phyloP scores from a whole-genome alignment of 768 basidiomycete species.

The Phanerochaete sordida region DNA sequence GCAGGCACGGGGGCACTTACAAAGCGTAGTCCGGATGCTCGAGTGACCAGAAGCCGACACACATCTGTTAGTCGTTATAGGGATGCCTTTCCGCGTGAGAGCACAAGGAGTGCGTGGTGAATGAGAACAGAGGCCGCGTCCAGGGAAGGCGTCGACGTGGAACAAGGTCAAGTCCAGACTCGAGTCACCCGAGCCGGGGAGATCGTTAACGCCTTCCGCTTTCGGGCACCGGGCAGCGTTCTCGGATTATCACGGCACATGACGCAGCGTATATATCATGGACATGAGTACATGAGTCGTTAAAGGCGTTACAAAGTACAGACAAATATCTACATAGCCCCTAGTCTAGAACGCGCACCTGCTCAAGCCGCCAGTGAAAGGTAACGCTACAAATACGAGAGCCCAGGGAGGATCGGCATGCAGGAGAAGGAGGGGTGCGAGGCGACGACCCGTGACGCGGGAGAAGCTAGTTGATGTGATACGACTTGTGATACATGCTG shows the following conservation, averaged over 20 bases:
- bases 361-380: background rate
- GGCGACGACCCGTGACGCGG: constrained; percentile 1
- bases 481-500: constrained; percentile 25
- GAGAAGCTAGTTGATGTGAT: constrained; percentile 21
- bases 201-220: too few species aligned
- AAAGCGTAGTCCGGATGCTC: constrained; percentile 76
- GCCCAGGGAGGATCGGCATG: background rate
- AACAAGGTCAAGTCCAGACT: background rate
- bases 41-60: constrained; percentile 74
- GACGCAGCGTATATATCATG: background rate
- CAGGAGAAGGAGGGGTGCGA: background rate
- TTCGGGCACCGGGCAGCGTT: too few species aligned
- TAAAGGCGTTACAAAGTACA: background rate
- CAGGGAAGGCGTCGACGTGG: background rate
- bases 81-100: background rate
- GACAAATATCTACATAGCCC: background rate
- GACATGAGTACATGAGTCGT: background rate
- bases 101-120: background rate
- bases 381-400: background rate
- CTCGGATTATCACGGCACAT: background rate
- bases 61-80: constrained; percentile 43
- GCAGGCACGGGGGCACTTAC: constrained; percentile 44
- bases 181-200: background rate
- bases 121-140: background rate
- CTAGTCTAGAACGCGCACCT: background rate